Conservation (phyloP, 768 basidiomycete genomes). For the Panaeolus cyanescens region DNA sequence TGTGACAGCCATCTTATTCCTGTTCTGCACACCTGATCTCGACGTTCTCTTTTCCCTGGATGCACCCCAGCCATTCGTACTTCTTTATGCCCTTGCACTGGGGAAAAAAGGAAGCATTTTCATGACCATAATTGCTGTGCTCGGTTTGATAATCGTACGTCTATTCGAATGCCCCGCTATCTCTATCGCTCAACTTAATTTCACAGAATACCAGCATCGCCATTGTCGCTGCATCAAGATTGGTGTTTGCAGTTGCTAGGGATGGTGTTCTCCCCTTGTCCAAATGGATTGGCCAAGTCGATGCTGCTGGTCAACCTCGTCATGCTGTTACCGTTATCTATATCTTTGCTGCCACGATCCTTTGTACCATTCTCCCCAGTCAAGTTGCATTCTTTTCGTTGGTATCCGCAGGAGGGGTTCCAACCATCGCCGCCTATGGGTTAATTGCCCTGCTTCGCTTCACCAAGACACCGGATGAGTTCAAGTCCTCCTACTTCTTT, state of each 20-base stretch:
- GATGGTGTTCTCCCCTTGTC: slow-evolving; percentile 90
- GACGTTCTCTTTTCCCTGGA: slow-evolving; percentile 72
- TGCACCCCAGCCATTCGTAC: slow-evolving; percentile 92
- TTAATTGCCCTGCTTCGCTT: slow-evolving; percentile 78
- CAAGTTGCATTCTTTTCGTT: slow-evolving; percentile 92
- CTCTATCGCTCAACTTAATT: background rate
- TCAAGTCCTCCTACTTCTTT: slow-evolving; percentile 72
- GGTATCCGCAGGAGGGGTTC: slow-evolving; percentile 82
- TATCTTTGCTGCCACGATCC: slow-evolving; percentile 67
- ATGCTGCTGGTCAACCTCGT: slow-evolving; percentile 68
- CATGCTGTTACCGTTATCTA: slow-evolving; percentile 90
- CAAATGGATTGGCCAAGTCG: slow-evolving; percentile 79
- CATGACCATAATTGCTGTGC: slow-evolving; percentile 82
- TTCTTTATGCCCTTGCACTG: slow-evolving; percentile 81
- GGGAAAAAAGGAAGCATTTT: slow-evolving; percentile 80
- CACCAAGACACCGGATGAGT: slow-evolving; percentile 75
- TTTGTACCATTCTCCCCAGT: slow-evolving; percentile 90
- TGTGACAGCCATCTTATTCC: slow-evolving; percentile 73
- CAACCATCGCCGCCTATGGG: slow-evolving; percentile 87
- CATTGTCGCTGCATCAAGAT: slow-evolving; percentile 85
- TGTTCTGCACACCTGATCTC: slow-evolving; percentile 84
- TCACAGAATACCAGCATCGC: slow-evolving; percentile 83
- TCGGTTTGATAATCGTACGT: slow-evolving; percentile 84
- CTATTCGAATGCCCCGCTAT: background rate
- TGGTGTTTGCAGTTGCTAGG: slow-evolving; percentile 92